Evolutionary conservation across 2,329 filamentous ascomycete genomes (phyloP).

Genomic region (Mycosphaerella sp.): DNA sequence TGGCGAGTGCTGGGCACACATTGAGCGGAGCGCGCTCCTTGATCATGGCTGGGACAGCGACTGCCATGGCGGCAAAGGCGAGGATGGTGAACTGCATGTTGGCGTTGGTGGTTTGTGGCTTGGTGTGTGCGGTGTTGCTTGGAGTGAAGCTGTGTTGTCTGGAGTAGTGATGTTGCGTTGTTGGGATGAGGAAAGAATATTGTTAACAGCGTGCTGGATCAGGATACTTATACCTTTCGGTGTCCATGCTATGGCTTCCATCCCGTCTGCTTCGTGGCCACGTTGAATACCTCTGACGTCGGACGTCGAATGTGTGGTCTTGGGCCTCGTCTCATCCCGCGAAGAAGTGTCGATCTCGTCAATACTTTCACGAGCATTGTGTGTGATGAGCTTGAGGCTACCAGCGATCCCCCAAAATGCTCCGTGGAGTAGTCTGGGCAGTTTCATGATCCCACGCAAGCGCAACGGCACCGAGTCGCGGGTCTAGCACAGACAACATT

Average conservation of each 20-base stretch:
- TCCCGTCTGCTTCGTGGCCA: background rate
- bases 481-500: no score
- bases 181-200: background rate
- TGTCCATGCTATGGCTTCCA: background rate
- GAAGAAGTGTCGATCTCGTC: background rate
- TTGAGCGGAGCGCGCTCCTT: slow-evolving; percentile 1
- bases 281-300: background rate
- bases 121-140: background rate
- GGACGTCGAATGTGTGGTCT: background rate
- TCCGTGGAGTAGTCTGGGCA: no score
- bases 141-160: no score
- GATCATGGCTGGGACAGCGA: slow-evolving; percentile 6
- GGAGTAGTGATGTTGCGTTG: background rate
- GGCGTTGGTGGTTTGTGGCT: background rate
- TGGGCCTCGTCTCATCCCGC: background rate
- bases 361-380: background rate
- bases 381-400: background rate
- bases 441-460: background rate
- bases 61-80: slow-evolving; percentile 14
- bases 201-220: background rate
- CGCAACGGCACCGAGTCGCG: no score
- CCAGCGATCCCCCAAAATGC: background rate
- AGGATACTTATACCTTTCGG: slow-evolving; percentile 1
- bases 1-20: slow-evolving; percentile 18
- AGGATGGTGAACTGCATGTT: slow-evolving; percentile 21